phyloP scores from a whole-genome alignment of 768 basidiomycete genomes.

The Neoboletus magnificus region DNA sequence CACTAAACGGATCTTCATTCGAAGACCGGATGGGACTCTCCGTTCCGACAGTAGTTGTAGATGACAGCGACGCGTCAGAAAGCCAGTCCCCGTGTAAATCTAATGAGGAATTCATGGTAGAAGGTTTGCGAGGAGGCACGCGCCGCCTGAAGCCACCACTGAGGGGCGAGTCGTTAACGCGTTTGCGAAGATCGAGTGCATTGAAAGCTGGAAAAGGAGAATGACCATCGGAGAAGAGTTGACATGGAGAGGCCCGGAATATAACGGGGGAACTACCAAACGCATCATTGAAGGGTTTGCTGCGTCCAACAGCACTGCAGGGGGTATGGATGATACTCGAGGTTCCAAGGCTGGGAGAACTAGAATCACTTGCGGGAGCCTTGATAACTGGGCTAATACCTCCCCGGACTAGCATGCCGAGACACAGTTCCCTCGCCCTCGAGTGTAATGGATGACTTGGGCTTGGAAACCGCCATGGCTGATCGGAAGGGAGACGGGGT shows the following conservation, averaged over 20 bases:
- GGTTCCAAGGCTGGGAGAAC: slow-evolving; percentile 30
- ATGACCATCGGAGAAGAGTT: slow-evolving; percentile 36
- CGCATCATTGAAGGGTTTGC: slow-evolving; percentile 28
- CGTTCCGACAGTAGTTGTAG: slow-evolving; percentile 17
- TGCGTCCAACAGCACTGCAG: slow-evolving; percentile 22
- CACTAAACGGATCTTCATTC: slow-evolving; percentile 46
- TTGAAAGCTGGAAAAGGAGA: slow-evolving; percentile 32
- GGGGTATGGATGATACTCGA: slow-evolving; percentile 31
- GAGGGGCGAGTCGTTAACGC: slow-evolving; percentile 49
- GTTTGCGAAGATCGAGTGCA: slow-evolving; percentile 33
- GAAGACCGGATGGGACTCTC: slow-evolving; percentile 28
- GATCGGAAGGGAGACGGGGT: slow-evolving; percentile 68
- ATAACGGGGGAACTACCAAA: slow-evolving; percentile 36
- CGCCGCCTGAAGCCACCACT: slow-evolving; percentile 31
- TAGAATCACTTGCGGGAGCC: slow-evolving; percentile 25
- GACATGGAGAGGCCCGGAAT: slow-evolving; percentile 42
- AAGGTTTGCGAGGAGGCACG: slow-evolving; percentile 26
- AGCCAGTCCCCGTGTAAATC: slow-evolving; percentile 29
- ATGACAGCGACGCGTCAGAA: slow-evolving; percentile 31
- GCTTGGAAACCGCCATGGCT: slow-evolving; percentile 80
- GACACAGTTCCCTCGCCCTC: slow-evolving; percentile 56
- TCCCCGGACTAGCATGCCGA: slow-evolving; percentile 60
- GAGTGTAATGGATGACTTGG: slow-evolving; percentile 76
- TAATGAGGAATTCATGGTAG: slow-evolving; percentile 26
- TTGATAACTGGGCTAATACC: slow-evolving; percentile 47